Base-by-base conservation (phyloP, 176 grass and related monocot genomes). In the Oryza brachyantha region DNA sequence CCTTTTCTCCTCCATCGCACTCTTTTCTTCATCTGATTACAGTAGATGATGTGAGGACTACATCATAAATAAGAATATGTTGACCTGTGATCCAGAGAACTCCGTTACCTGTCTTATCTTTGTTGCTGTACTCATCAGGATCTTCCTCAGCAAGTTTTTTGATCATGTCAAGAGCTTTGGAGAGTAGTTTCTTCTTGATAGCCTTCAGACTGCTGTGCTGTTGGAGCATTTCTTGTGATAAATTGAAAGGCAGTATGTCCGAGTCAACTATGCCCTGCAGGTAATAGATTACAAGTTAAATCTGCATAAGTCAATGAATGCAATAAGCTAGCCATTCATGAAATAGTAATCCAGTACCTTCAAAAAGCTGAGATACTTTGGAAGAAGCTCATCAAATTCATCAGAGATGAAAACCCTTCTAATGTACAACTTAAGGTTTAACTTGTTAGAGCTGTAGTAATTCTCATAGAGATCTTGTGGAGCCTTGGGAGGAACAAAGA, bases 321-420 rank as follows among this genome's bases (percentile, higher is more conserved):
- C 6, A 32, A 63, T 62, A n/a, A 73, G 5, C 16, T 41, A 38
- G 3, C 0, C 14, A 10, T 69, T 68, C n/a, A 76, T 35, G 10
- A 27, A 58, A 57, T 32, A 68, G 57, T 10, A 42, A 65, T 79
- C 6, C 27, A 66, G 28, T 91, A 98, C 92, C 95, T 68, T 90
- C 90, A 98, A 91, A 84, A 98, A 98, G 83, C 77, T 98, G 77
- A 98, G 92, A 72, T 88, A 94, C 73, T 98, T 98, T 0, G 95
- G 95, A 66, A 98, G 91, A 76, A 98, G 91, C 14, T 98, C 95
- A 75, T 94, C 87, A 27, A 98, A 98, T 84, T 94, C 95, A 36
- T 98, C 95, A n/a, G 95, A 94, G 65, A 98, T 98, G 85, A 98
- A 98, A 70, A 98, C 95, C 72, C 95, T 94, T 72, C 95, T 85